Base-by-base conservation (phyloP, 2,329 filamentous ascomycete species). In the Diaporthe humulicola region DNA sequence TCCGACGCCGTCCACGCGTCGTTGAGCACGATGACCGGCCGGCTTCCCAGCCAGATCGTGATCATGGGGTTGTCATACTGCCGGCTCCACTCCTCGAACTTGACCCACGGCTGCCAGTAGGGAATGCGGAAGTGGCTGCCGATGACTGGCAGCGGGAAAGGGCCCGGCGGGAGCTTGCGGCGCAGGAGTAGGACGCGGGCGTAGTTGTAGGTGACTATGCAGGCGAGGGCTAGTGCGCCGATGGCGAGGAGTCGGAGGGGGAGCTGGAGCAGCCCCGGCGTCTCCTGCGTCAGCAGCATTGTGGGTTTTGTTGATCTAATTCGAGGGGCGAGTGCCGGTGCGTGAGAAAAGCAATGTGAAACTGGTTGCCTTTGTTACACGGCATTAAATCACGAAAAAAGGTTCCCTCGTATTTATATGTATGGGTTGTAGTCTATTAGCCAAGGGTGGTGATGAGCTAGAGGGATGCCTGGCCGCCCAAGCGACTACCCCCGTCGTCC, bases 1-100 rank as follows among this genome's bases (percentile, higher is more conserved):
- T 73, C 60, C 33, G 60, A 45, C 22, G 71, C 71, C 22, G 61
- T 73, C 71, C 71, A 73, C 22, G 60, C 52, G 7, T 73, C 60
- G 30, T 69, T 56, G 38, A 73, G 50, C 9, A 73, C 64, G 28
- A 73, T 58, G 19, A 48, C 38, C 0, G 71, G 71, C 40, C 48
- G 25, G 38, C 45, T 73, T 2, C 61, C 71, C 54, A 38, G 60
- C 71, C 71, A 73, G 48, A 69, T 30, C 17, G 71, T 73, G 71
- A 73, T 73, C 71, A 73, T 67, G n/a, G 71, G 50, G 54, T 54
- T 58, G 3, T 9, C 38, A 33, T 69, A 73, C 50, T 33, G 6
- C 30, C 50, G 71, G 50, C 50, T 69, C 71, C 71, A 73, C 9
- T 73, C 25, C 15, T 67, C 71, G n/a, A 57, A 73, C 38, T 8